Percentiles rank a stretch among this genome's conserved stretches.
phyloP scores from a whole-genome alignment of 2,329 filamentous ascomycete genomes.

The Sarocladiaceae sp. region DNA sequence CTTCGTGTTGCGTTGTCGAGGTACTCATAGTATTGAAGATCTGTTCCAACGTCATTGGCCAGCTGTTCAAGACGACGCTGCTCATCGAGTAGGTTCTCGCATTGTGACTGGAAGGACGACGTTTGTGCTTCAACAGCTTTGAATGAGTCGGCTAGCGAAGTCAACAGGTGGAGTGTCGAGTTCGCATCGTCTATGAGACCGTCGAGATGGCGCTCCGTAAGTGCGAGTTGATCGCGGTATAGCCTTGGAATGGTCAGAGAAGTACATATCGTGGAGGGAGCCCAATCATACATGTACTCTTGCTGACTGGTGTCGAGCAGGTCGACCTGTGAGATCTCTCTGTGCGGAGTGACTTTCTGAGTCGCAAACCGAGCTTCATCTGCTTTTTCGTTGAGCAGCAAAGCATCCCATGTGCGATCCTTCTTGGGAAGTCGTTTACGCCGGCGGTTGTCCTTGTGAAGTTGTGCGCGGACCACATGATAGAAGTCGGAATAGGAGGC shows the following conservation, averaged over 20 bases:
- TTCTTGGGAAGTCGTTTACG: constrained; percentile 35
- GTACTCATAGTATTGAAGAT: constrained; percentile 92
- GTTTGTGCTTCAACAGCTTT: constrained; percentile 85
- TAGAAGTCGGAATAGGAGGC: constrained; percentile 77
- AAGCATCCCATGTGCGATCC: constrained; percentile 46
- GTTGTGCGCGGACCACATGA: constrained; percentile 53
- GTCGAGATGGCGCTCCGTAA: constrained; percentile 79
- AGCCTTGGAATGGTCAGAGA: constrained; percentile 44
- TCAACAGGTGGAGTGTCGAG: constrained; percentile 69
- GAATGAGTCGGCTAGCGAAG: constrained; percentile 80
- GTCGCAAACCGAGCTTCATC: constrained; percentile 15
- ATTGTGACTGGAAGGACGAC: constrained; percentile 87
- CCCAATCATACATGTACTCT: constrained; percentile 67
- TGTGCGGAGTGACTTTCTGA: constrained; percentile 17
- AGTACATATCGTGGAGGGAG: neutral
- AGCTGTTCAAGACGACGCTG: constrained; percentile 75
- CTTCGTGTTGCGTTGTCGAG: constrained; percentile 85
- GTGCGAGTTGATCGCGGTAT: constrained; percentile 75
- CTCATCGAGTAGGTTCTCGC: constrained; percentile 79
- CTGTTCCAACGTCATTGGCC: constrained; percentile 79
- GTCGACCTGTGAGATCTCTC: constrained; percentile 46
- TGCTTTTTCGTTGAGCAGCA: constrained; percentile 28
- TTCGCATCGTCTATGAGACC: constrained; percentile 74
- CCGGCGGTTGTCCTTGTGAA: constrained; percentile 45
- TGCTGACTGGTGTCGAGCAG: constrained; percentile 79